phyloP scores from a whole-genome alignment of 106 monocot genomes.

The Cymbidium sinense region DNA sequence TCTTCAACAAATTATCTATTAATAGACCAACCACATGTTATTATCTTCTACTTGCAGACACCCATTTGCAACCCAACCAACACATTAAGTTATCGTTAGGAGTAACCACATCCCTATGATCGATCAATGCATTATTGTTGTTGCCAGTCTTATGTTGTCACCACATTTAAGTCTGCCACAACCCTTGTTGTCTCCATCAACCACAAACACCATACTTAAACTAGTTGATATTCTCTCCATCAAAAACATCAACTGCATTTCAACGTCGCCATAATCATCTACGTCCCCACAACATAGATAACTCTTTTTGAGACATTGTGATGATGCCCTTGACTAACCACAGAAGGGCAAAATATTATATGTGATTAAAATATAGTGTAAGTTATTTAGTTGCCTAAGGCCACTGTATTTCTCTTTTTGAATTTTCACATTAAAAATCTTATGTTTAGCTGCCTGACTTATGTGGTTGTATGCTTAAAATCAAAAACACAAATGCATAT shows the following conservation, averaged over 20 bases:
- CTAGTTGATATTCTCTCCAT: not conserved
- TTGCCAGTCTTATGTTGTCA: no score
- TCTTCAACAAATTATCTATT: no score
- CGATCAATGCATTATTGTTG: no score
- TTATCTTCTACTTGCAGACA: no score
- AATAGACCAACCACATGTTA: no score
- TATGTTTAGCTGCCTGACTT: not conserved
- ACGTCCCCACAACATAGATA: not conserved
- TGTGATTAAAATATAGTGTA: not conserved
- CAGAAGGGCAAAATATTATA: not conserved
- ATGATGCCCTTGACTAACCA: not conserved
- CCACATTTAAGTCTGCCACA: no score
- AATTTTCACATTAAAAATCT: not conserved
- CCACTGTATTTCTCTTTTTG: not conserved
- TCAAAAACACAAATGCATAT: not conserved
- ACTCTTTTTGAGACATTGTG: not conserved
- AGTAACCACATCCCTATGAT: no score
- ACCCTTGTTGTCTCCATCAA: not conserved
- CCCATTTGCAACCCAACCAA: no score
- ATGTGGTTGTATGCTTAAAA: not conserved
- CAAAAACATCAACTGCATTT: not conserved
- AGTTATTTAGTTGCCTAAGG: not conserved
- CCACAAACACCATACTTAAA: not conserved
- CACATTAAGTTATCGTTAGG: no score
- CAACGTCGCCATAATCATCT: not conserved